phyloP scores from a whole-genome alignment of 2,329 filamentous ascomycete species.

The Polychaeton citri region DNA sequence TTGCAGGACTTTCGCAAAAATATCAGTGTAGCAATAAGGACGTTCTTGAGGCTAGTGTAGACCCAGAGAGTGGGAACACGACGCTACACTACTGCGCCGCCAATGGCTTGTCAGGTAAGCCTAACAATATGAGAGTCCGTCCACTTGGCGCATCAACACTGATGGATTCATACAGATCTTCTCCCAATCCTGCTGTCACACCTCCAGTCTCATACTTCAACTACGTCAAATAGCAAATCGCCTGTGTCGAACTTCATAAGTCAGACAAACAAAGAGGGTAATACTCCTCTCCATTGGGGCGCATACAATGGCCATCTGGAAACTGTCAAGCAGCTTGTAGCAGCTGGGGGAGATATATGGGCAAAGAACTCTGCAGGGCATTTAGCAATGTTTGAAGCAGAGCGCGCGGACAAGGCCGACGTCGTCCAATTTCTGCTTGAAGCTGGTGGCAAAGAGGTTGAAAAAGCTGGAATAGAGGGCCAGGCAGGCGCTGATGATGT shows the following conservation, averaged over 20 bases:
- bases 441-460: constrained; percentile 29
- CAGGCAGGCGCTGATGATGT: neutral
- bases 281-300: constrained; percentile 90
- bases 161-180: constrained; percentile 7
- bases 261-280: constrained; percentile 64
- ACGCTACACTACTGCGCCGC: constrained; percentile 82
- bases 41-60: constrained; percentile 56
- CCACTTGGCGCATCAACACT: too few species aligned
- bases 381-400: constrained; percentile 40
- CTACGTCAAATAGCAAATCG: constrained; percentile 4
- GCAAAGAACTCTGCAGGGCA: constrained; percentile 75
- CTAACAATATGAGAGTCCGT: neutral
- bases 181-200: constrained; percentile 23
- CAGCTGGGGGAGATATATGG: constrained; percentile 62
- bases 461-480: constrained; percentile 11
- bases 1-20: constrained; percentile 48
- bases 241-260: constrained; percentile 40
- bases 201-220: constrained; percentile 20
- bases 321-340: constrained; percentile 63
- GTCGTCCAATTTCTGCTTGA: constrained; percentile 35
- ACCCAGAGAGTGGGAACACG: constrained; percentile 64
- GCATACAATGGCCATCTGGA: constrained; percentile 77
- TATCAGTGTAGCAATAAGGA: constrained; percentile 47
- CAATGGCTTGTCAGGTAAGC: constrained; percentile 66
- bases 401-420: constrained; percentile 35